Evolutionary conservation across 192 early-diverging fungal genomes (phyloP).

Genomic region (Allomyces arbusculus): DNA sequence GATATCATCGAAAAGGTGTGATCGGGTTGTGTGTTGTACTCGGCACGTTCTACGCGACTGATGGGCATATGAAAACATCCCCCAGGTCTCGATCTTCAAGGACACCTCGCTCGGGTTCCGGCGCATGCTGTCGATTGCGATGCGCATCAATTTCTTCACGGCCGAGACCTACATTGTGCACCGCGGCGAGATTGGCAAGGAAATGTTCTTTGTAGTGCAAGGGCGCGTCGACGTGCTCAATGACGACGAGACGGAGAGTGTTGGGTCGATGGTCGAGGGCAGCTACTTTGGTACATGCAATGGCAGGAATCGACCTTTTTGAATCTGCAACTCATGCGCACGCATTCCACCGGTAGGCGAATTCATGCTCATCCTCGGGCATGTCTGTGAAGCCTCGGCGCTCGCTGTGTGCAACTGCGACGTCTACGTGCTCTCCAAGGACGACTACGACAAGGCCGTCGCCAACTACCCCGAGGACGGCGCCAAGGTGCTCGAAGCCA

Average conservation of each 20-base stretch:
- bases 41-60: no score
- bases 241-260: constrained; percentile 12
- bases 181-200: constrained; percentile 19
- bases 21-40: neutral
- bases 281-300: constrained; percentile 21
- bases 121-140: constrained; percentile 22
- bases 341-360: constrained; percentile 13
- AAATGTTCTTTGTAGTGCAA: constrained; percentile 32
- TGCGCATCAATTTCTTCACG: constrained; percentile 29
- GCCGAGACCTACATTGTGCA: constrained; percentile 30
- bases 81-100: constrained; percentile 19
- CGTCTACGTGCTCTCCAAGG: constrained; percentile 23
- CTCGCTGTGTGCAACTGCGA: constrained; percentile 27
- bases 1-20: constrained; percentile 28
- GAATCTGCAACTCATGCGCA: neutral
- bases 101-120: constrained; percentile 22
- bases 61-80: neutral
- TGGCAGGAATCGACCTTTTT: neutral
- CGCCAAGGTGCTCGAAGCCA: constrained; percentile 11
- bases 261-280: constrained; percentile 23
- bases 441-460: constrained; percentile 19
- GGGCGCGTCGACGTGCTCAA: constrained; percentile 27
- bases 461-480: constrained; percentile 21
- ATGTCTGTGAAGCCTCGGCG: constrained; percentile 24
- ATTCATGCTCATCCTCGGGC: constrained; percentile 21